These are phyloP conservation scores for Exophiala bonariae DNA, from an alignment of 2,329 filamentous ascomycete genomes.

Conservation along the genomic window DNA sequence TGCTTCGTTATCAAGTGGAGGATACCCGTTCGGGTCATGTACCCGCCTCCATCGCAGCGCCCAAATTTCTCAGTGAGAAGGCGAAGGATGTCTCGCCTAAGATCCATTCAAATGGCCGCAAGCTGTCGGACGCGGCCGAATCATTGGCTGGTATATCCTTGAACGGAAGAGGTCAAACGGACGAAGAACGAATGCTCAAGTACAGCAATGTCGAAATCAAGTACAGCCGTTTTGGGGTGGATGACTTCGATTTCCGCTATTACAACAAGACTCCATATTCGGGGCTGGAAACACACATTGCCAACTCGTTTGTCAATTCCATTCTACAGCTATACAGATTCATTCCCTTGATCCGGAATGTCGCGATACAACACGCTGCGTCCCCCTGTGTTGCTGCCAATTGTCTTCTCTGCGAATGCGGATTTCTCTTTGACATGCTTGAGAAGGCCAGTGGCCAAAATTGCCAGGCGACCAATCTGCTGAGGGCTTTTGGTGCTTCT, in stretches of 20 bases:
- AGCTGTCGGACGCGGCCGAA: slow-evolving; percentile 59
- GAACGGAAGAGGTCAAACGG: slow-evolving; percentile 61
- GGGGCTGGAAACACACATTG: slow-evolving; percentile 91
- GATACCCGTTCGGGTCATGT: slow-evolving; percentile 68
- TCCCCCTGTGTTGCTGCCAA: slow-evolving; percentile 78
- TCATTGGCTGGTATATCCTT: slow-evolving; percentile 68
- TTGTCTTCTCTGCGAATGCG: slow-evolving; percentile 90
- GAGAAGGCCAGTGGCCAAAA: slow-evolving; percentile 92
- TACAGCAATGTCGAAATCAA: slow-evolving; percentile 97
- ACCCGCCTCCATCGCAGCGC: slow-evolving; percentile 66
- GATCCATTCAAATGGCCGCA: slow-evolving; percentile 34
- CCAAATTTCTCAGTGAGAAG: slow-evolving; percentile 94
- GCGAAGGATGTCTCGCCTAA: slow-evolving; percentile 62
- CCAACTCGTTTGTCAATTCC: slow-evolving; percentile 94
- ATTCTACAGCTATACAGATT: slow-evolving; percentile 90
- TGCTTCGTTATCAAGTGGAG: slow-evolving; percentile 79
- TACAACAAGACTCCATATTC: slow-evolving; percentile 94
- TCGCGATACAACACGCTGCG: slow-evolving; percentile 85
- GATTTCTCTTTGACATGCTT: slow-evolving; percentile 96
- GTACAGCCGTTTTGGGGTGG: slow-evolving; percentile 98
- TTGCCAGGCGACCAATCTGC: slow-evolving; percentile 92
- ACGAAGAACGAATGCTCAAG: slow-evolving; percentile 80
- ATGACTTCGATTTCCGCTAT: slow-evolving; percentile 98
- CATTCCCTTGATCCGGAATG: slow-evolving; percentile 81
- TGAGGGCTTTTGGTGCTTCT: slow-evolving; percentile 84